A percentile compares a stretch with the other conserved stretches of the same genome.
Conservation (phyloP, 75 land plant genomes). For the Sequoia sempervirens region DNA sequence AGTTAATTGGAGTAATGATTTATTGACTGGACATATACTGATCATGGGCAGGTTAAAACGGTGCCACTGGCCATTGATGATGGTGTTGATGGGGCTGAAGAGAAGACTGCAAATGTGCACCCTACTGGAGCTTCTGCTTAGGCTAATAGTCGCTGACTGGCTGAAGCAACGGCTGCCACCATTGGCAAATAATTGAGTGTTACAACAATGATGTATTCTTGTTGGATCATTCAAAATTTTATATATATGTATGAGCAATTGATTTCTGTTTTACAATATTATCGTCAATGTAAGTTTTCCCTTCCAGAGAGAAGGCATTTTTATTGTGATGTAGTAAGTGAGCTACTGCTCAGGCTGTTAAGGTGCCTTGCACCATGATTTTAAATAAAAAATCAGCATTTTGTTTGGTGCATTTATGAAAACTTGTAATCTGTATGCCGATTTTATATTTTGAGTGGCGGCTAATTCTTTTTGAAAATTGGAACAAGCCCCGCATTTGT, state of each 20-base stretch:
- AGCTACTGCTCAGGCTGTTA: neutral
- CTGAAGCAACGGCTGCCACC: neutral
- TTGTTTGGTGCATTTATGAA: neutral
- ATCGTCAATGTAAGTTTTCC: neutral
- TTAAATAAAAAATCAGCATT: neutral
- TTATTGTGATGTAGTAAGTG: neutral
- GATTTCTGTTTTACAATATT: neutral
- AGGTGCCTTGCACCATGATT: conserved; percentile 1
- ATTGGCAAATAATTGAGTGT: neutral
- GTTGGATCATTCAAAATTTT: neutral
- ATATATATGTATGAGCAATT: neutral
- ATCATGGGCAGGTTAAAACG: conserved; percentile 2
- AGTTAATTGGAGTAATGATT: neutral
- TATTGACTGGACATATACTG: neutral
- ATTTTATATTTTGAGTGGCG: neutral
- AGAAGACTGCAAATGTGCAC: neutral
- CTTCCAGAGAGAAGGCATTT: neutral
- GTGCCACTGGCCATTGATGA: conserved; percentile 12
- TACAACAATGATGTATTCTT: neutral
- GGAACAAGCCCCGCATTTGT: neutral
- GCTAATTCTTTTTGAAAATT: neutral
- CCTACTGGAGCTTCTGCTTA: neutral
- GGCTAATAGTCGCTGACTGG: neutral
- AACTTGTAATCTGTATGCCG: neutral
- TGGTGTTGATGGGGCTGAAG: neutral